These are phyloP conservation scores for Pistacia atlantica DNA, from an alignment of 345 rosid species.

Conservation along the genomic window DNA sequence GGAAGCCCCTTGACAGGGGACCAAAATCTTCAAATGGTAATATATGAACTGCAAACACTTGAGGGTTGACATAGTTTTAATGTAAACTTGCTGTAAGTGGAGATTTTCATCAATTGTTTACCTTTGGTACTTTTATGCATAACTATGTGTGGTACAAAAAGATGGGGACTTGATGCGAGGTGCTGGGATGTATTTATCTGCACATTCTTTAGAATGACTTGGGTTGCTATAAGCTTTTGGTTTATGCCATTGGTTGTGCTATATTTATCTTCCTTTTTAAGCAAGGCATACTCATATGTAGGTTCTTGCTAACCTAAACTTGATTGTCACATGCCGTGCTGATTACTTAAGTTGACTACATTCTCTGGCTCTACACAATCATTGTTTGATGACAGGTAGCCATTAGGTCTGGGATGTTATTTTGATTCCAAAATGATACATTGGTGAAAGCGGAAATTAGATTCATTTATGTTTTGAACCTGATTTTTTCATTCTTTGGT, in stretches of 20 bases:
- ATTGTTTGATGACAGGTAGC: conserved; percentile 6
- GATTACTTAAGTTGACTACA: conserved; percentile 2
- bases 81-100: not conserved
- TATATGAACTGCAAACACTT: not conserved
- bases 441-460: not conserved
- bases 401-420: not conserved
- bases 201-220: not conserved
- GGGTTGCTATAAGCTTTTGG: not conserved
- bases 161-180: not conserved
- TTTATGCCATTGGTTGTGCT: not conserved
- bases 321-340: not conserved
- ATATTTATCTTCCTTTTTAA: not conserved
- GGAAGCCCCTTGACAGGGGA: not conserved
- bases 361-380: not conserved
- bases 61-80: not conserved
- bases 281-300: not conserved
- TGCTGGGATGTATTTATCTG: not conserved
- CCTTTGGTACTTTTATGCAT: not conserved
- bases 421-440: not conserved
- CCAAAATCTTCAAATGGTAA: not conserved
- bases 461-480: not conserved
- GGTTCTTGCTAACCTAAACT: not conserved
- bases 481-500: not conserved
- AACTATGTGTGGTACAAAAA: not conserved
- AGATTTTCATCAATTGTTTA: not conserved